Percentiles rank a stretch among this genome's conserved stretches.
These are phyloP conservation scores for Candida succiphila DNA, from an alignment of 805 yeast genomes.

Conservation along the genomic window DNA sequence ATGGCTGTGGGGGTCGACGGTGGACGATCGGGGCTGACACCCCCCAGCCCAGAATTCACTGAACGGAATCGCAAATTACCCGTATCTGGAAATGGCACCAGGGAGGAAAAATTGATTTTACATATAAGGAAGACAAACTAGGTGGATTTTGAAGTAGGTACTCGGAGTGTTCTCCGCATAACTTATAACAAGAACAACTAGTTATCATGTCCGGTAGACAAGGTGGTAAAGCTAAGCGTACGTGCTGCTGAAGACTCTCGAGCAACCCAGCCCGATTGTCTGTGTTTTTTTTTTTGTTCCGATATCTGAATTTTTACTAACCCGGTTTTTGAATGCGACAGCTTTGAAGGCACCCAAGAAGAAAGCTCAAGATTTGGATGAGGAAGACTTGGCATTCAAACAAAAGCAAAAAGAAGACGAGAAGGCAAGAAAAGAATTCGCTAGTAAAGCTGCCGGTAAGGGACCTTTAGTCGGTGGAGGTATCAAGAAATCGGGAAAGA, in stretches of 20 bases:
- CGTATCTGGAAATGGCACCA: no score
- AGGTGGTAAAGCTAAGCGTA: slow-evolving; percentile 93
- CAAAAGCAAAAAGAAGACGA: slow-evolving; percentile 94
- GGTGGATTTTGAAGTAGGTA: no score
- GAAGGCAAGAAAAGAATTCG: slow-evolving; percentile 85
- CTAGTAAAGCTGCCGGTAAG: slow-evolving; percentile 76
- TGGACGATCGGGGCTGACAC: no score
- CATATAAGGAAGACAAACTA: no score
- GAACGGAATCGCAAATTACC: no score
- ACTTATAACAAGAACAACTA: no score
- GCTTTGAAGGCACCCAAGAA: slow-evolving; percentile 78
- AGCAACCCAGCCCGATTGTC: background rate
- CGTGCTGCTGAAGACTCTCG: no score
- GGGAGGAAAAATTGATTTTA: no score
- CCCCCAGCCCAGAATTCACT: no score
- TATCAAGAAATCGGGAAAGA: slow-evolving; percentile 79
- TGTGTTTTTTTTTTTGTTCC: background rate
- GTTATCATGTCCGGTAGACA: slow-evolving; percentile 77
- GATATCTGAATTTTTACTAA: no score
- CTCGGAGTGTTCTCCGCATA: no score
- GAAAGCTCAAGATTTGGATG: slow-evolving; percentile 65
- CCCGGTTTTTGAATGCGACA: slow-evolving; percentile 3
- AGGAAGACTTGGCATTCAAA: slow-evolving; percentile 84
- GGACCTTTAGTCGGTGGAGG: slow-evolving; percentile 94
- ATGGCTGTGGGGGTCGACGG: no score